Evolutionary conservation across 2,329 filamentous ascomycete genomes (phyloP).

Genomic region (Escovopsis sp.): DNA sequence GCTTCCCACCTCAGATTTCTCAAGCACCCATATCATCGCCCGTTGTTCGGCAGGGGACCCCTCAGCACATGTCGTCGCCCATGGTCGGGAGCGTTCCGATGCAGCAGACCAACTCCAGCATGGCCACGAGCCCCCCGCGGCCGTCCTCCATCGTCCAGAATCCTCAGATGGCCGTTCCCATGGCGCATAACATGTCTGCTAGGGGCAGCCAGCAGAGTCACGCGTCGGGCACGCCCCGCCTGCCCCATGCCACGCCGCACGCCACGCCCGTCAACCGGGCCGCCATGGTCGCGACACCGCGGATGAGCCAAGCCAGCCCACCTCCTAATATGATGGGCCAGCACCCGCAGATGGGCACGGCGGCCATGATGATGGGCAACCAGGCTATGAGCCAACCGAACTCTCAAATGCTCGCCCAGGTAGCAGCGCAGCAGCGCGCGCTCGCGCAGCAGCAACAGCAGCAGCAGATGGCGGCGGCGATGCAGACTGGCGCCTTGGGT

Average conservation of each 20-base stretch:
- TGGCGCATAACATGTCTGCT: constrained; percentile 48
- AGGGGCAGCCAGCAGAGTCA: constrained; percentile 54
- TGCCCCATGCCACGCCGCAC: constrained; percentile 47
- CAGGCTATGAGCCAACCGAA: constrained; percentile 26
- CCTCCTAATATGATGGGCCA: constrained; percentile 45
- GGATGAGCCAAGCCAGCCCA: constrained; percentile 48
- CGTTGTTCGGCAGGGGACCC: constrained; percentile 45
- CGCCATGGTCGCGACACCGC: constrained; percentile 40
- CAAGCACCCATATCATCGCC: constrained; percentile 57
- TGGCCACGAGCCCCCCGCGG: constrained; percentile 52
- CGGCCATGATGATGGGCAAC: constrained; percentile 36
- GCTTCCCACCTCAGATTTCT: constrained; percentile 41
- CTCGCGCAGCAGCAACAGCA: constrained; percentile 32
- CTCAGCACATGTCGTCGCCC: constrained; percentile 50
- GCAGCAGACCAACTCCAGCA: constrained; percentile 51
- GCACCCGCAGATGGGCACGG: constrained; percentile 37
- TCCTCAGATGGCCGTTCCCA: constrained; percentile 41
- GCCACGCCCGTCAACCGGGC: constrained; percentile 42
- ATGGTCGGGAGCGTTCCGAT: constrained; percentile 48
- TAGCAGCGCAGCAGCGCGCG: constrained; percentile 33
- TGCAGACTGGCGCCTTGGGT: constrained; percentile 24
- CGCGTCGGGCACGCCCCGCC: constrained; percentile 45
- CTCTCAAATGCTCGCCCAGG: constrained; percentile 27
- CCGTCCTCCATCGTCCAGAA: constrained; percentile 52
- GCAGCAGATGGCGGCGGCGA: constrained; percentile 27